Base-by-base conservation (phyloP, 2,329 filamentous ascomycete species). In the Gaeumannomyces sp. region DNA sequence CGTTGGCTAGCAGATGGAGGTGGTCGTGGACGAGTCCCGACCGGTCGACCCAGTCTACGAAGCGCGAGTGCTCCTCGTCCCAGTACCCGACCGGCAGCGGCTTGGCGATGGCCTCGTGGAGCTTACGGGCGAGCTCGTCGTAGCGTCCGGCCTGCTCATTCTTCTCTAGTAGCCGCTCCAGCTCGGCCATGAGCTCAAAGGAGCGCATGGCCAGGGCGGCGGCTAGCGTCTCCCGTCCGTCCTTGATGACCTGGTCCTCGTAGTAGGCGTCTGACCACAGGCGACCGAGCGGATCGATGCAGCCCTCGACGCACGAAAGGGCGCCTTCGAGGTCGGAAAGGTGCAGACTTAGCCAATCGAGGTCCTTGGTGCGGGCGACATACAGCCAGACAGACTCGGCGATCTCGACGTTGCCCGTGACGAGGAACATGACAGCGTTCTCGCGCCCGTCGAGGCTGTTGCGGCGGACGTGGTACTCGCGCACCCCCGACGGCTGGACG, bases 191-290 rank as follows among this genome's bases (percentile, higher is more conserved):
- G 3, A 67, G 59, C 13, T 50, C 58, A 53, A 65, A 67, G n/a
- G 65, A 64, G 16, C 64, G 64, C 31, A 53, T 35, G 13, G 66
- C 66, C 31, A 67, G 63, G 14, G 65, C 64, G 16, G 62, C 60
- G 7, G 66, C 64, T 31, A 67, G 28, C 27, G 66, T 67, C 35
- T 67, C 66, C 14, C 66, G 65, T 4, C 66, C 66, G 25, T 67
- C 66, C 35, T 67, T 67, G 61, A 67, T 66, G 22, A 67, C 66
- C 29, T 67, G 66, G 53, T 66, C 66, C 50, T 67, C 66, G 60
- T 67, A 67, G 57, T 66, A 67, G 7, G 66, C 66, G 31, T 67
- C 66, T 19, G 60, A 63, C 66, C 66, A 67, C 16, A 67, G 53
- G 4, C 66, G 64, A 8, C 66, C 65, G 16, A 59, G 60, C 11